Percentiles rank a stretch among this genome's conserved stretches.
phyloP scores from a whole-genome alignment of 2,329 filamentous ascomycete species.

The Shiraia bambusicola region DNA sequence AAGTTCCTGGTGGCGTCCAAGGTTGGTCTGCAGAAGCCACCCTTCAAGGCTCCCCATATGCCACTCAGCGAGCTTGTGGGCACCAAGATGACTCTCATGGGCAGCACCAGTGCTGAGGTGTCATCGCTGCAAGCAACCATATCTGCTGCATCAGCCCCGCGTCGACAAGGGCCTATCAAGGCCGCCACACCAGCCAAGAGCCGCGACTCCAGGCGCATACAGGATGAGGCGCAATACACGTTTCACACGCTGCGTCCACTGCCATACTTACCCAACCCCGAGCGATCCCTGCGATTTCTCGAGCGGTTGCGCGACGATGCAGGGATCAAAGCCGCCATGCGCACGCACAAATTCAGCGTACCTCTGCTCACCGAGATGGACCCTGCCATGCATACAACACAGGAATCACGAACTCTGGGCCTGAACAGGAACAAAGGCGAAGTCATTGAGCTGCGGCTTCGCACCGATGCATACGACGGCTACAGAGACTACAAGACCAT shows the following conservation, averaged over 20 bases:
- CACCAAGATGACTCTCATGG: constrained; percentile 67
- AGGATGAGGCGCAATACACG: constrained; percentile 70
- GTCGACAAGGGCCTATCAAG: constrained; percentile 45
- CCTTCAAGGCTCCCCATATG: constrained; percentile 61
- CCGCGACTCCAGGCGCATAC: constrained; percentile 50
- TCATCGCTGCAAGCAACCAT: constrained; percentile 51
- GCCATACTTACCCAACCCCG: constrained; percentile 72
- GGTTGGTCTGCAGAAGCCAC: constrained; percentile 63
- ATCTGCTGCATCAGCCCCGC: constrained; percentile 43
- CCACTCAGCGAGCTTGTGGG: constrained; percentile 52
- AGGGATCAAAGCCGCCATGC: constrained; percentile 82
- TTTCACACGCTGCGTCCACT: constrained; percentile 79
- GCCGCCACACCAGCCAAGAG: constrained; percentile 44
- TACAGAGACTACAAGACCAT: constrained; percentile 93
- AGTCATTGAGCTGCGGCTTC: constrained; percentile 82
- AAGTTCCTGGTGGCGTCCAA: constrained; percentile 68
- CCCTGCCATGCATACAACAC: constrained; percentile 76
- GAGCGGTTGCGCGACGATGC: constrained; percentile 76
- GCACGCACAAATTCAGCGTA: constrained; percentile 79
- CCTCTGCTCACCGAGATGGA: constrained; percentile 94
- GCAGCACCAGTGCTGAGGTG: constrained; percentile 63
- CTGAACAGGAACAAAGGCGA: constrained; percentile 86
- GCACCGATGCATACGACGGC: constrained; percentile 93
- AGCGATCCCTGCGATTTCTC: constrained; percentile 70
- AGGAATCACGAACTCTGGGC: constrained; percentile 79